phyloP scores from a whole-genome alignment of 2,329 filamentous ascomycete genomes.

The Chaetothyriales sp. region DNA sequence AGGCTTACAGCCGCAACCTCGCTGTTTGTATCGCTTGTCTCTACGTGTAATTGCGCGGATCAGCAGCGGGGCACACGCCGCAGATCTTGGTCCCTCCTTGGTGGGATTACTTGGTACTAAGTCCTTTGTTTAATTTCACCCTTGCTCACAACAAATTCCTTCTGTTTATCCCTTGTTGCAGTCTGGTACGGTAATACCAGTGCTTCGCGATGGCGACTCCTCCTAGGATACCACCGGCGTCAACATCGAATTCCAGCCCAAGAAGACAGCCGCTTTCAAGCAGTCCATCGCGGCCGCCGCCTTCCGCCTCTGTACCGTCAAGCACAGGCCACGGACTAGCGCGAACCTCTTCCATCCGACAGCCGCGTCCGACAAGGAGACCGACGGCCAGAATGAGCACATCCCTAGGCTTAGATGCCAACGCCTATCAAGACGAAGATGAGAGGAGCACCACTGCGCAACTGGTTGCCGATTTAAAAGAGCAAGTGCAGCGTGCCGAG shows the following conservation, averaged over 20 bases:
- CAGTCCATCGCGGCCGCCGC: constrained; percentile 9
- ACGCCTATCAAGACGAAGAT: constrained; percentile 50
- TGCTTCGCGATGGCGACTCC: constrained; percentile 12
- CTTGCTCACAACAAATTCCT: neutral
- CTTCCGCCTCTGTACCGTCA: constrained; percentile 7
- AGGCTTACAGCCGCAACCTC: neutral
- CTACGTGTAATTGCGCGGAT: neutral
- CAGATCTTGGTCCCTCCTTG: neutral
- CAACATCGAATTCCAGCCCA: constrained; percentile 11
- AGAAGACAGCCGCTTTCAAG: constrained; percentile 16
- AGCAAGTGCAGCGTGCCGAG: constrained; percentile 70
- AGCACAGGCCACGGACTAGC: constrained; percentile 51
- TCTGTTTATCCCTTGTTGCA: neutral
- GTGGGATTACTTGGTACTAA: neutral
- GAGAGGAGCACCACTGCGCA: constrained; percentile 66
- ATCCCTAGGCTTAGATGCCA: constrained; percentile 19
- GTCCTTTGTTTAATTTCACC: neutral
- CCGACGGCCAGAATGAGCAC: constrained; percentile 23
- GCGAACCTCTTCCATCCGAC: constrained; percentile 38
- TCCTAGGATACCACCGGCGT: constrained; percentile 11
- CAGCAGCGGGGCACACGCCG: neutral
- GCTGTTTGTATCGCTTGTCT: neutral
- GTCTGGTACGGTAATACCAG: neutral
- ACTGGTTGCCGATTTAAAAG: constrained; percentile 69
- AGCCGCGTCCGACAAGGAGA: constrained; percentile 24